Percentiles rank a stretch among this genome's conserved stretches.
These are phyloP conservation scores for Annona cherimola DNA, from an alignment of 164 flowering plant genomes.

Conservation along the genomic window DNA sequence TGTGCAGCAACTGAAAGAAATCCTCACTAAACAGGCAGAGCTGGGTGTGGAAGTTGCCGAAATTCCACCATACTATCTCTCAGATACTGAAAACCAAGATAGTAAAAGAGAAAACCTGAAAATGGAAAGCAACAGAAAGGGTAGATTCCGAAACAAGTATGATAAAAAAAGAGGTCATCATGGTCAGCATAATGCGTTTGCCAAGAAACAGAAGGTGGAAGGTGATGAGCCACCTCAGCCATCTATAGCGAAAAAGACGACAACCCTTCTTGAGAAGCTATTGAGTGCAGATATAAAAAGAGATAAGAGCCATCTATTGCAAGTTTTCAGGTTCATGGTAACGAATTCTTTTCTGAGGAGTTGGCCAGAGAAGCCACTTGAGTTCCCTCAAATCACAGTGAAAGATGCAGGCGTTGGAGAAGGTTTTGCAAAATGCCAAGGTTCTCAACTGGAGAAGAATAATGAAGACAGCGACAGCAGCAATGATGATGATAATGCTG, in stretches of 20 bases:
- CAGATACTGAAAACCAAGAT: conserved; percentile 40
- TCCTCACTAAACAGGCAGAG: conserved; percentile 85
- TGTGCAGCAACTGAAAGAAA: conserved; percentile 84
- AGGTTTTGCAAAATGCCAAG: conserved; percentile 9
- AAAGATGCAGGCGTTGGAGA: conserved; percentile 27
- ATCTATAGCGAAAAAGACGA: conserved; percentile 28
- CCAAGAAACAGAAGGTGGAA: conserved; percentile 33
- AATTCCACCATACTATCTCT: conserved; percentile 64
- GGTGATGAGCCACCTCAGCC: conserved; percentile 20
- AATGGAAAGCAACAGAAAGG: conserved; percentile 24
- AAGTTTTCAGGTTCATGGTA: conserved; percentile 76
- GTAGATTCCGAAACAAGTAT: conserved; percentile 39
- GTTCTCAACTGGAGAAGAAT: conserved; percentile 6
- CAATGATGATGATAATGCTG: conserved; percentile 4
- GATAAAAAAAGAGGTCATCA: conserved; percentile 35
- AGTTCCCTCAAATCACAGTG: conserved; percentile 46
- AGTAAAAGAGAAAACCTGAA: conserved; percentile 15
- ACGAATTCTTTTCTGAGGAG: conserved; percentile 66
- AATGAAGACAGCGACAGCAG: background rate
- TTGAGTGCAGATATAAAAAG: conserved; percentile 57
- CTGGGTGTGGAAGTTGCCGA: conserved; percentile 91
- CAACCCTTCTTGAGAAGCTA: conserved; percentile 80
- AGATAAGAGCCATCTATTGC: conserved; percentile 64
- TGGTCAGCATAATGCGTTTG: conserved; percentile 24
- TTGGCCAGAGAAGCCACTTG: conserved; percentile 50